Base-by-base conservation (phyloP, 2,329 filamentous ascomycete species). In the Westerdykella ornata region DNA sequence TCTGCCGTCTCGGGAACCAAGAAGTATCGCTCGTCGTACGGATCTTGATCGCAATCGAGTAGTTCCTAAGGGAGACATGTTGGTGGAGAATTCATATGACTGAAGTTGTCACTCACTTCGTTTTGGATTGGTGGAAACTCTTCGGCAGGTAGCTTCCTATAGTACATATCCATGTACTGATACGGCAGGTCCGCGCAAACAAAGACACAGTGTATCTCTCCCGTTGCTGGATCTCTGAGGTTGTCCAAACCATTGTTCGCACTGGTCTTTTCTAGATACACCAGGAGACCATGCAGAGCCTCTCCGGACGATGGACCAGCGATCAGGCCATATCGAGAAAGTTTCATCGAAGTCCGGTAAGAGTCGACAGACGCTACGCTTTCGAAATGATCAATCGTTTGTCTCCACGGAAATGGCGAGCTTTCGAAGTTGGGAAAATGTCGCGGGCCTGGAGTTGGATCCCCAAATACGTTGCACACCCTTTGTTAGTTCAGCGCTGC, bases 101-200 rank as follows among this genome's bases (percentile, higher is more conserved):
- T 26, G 8, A 8, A 26, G 8, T 2, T 11, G 22, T 26, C 22
- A 51, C 56, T 47, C 47, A 71, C 69, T 56, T 69, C 53, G 43
- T 75, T 74, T 13, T 62, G 58, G 26, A 79, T 76, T 0, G 69
- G 57, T 2, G 68, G 72, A 52, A 80, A 80, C 35, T 72, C 59
- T 1, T 65, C 62, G 1, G 65, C 48, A 2, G 67, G 70, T 9
- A 81, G 62, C 49, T 78, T 79, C 18, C 74, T 67, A 48, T 80
- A 81, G 51, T 81, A 81, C 48, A 76, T 75, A 17, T 71, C 66
- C 34, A 81, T 71, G 44, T 81, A 81, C 53, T 81, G 78, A 47
- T 82, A 81, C 0, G 79, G 79, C 18, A 82, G 48, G 42, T 82
- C 79, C 43, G 78, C 81, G 60, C 78, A 82, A 3, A 81, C 57